These are phyloP conservation scores for Paulownia fortunei DNA, from an alignment of 257 asterid species.

Conservation along the genomic window DNA sequence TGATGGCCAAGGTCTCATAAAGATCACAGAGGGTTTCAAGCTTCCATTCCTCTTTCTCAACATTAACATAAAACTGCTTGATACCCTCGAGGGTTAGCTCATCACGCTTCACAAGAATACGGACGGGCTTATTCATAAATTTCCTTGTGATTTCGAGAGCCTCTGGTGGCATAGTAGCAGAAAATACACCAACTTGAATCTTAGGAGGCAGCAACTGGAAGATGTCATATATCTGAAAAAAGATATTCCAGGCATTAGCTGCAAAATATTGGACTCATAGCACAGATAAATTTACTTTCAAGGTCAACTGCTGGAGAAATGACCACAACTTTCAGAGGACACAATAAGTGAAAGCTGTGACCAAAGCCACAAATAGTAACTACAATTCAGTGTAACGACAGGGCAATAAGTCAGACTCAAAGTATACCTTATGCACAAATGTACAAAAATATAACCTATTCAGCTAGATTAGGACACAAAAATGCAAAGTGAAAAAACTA, in stretches of 20 bases:
- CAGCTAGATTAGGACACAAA: not conserved
- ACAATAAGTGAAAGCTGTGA: not conserved
- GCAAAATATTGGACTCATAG: not conserved
- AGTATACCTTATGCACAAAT: not conserved
- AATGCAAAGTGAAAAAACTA: not conserved
- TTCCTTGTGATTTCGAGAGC: constrained; percentile 72
- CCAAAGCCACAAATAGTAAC: not conserved
- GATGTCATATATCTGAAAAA: constrained; percentile 52
- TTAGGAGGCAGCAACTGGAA: constrained; percentile 66
- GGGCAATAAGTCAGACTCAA: not conserved
- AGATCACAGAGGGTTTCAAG: constrained; percentile 63
- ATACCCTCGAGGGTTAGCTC: constrained; percentile 64
- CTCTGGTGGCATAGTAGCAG: constrained; percentile 65
- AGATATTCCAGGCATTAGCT: not conserved
- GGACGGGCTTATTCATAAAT: constrained; percentile 67
- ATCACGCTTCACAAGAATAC: constrained; percentile 66
- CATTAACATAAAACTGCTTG: constrained; percentile 57
- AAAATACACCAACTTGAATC: constrained; percentile 70
- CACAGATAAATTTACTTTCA: not conserved
- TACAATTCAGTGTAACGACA: not conserved
- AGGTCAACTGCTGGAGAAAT: not conserved
- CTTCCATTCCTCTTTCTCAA: constrained; percentile 60
- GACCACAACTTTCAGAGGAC: not conserved
- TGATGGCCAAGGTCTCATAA: constrained; percentile 56
- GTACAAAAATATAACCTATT: not conserved